Conservation (phyloP, 2,329 filamentous ascomycete species). For the Hypoxylon sp. region DNA sequence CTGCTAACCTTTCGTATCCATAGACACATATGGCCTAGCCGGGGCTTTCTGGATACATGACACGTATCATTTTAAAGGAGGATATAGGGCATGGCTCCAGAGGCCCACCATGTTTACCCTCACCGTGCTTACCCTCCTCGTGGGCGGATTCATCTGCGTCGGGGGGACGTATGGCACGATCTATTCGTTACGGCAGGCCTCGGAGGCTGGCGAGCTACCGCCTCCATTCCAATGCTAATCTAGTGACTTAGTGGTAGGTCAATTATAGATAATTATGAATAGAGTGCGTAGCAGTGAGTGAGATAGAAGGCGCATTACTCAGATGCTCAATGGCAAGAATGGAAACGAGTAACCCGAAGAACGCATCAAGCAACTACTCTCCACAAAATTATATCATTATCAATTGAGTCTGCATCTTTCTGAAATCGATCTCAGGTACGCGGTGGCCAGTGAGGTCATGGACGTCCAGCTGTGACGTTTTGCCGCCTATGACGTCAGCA, state of each 20-base stretch:
- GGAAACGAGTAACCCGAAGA: slow-evolving; percentile 5
- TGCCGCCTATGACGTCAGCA: slow-evolving; percentile 47
- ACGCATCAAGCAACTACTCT: slow-evolving; percentile 3
- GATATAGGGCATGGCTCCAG: slow-evolving; percentile 56
- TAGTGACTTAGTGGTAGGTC: neutral
- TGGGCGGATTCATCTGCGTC: slow-evolving; percentile 64
- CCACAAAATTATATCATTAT: slow-evolving; percentile 36
- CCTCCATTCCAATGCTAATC: slow-evolving; percentile 51
- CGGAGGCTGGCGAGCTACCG: slow-evolving; percentile 47
- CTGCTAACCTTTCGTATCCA: neutral
- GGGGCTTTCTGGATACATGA: slow-evolving; percentile 68
- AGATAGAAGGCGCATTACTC: slow-evolving; percentile 1
- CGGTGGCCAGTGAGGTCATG: slow-evolving; percentile 46
- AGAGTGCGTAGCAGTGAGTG: neutral
- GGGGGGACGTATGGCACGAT: slow-evolving; percentile 66
- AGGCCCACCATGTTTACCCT: slow-evolving; percentile 58
- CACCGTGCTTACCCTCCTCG: slow-evolving; percentile 59
- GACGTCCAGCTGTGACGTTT: slow-evolving; percentile 38
- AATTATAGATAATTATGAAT: neutral
- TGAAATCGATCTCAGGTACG: slow-evolving; percentile 19
- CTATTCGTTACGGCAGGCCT: slow-evolving; percentile 50
- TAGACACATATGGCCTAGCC: slow-evolving; percentile 65
- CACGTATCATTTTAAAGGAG: slow-evolving; percentile 60
- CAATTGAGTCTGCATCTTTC: slow-evolving; percentile 12
- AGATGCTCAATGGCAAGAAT: neutral